Conservation (phyloP, 768 basidiomycete genomes). For the Hirschioporus abietinus region DNA sequence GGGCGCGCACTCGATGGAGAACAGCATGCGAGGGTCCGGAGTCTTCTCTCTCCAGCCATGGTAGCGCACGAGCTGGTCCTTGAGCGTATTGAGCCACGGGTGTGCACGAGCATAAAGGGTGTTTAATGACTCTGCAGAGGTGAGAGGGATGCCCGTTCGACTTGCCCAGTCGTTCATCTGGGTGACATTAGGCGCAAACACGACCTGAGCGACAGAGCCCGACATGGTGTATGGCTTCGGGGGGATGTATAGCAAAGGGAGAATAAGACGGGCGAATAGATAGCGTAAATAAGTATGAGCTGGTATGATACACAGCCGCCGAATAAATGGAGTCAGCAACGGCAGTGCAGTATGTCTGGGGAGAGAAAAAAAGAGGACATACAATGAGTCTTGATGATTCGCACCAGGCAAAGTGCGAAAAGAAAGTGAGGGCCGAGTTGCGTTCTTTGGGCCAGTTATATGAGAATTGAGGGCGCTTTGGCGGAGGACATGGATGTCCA, state of each 20-base stretch:
- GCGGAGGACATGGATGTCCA: conserved; percentile 2
- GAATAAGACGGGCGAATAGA: conserved; percentile 1
- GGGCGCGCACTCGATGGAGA: conserved; percentile 72
- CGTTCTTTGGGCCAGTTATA: background rate
- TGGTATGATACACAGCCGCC: background rate
- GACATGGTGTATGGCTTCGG: conserved; percentile 27
- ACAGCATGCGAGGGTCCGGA: conserved; percentile 66
- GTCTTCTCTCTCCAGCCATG: conserved; percentile 65
- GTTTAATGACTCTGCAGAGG: conserved; percentile 77
- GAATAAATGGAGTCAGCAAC: background rate
- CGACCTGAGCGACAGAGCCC: conserved; percentile 48
- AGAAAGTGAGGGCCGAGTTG: background rate
- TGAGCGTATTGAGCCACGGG: conserved; percentile 65
- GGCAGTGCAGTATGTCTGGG: background rate
- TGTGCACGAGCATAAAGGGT: conserved; percentile 78
- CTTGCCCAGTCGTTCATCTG: conserved; percentile 82
- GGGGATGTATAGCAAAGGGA: background rate
- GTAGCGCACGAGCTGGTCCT: conserved; percentile 56
- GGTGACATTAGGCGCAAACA: conserved; percentile 74
- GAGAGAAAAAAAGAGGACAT: background rate
- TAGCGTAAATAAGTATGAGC: conserved; percentile 1
- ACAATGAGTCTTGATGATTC: background rate
- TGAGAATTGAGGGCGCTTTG: background rate
- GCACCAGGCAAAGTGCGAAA: background rate
- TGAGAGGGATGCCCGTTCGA: conserved; percentile 74